Percentiles rank a stretch among this genome's conserved stretches.
Conservation (phyloP, 192 early-diverging fungal species). For the Entomortierella parvispora region DNA sequence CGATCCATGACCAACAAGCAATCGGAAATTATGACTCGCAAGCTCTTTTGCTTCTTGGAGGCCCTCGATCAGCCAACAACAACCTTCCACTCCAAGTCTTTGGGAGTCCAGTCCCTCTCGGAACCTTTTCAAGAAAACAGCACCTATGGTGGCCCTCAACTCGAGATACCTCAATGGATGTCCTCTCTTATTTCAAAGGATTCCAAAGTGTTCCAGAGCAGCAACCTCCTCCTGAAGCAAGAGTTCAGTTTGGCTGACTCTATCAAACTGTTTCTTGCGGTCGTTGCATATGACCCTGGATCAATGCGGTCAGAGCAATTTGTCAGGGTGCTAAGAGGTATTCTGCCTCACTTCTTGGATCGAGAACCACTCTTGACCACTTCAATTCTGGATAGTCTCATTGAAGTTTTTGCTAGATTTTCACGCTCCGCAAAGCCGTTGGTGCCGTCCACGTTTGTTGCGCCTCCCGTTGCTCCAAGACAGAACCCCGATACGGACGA, state of each 20-base stretch:
- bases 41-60: constrained; percentile 58
- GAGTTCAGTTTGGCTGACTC: constrained; percentile 59
- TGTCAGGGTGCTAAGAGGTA: constrained; percentile 53
- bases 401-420: constrained; percentile 62
- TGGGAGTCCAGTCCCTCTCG: constrained; percentile 40
- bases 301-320: constrained; percentile 68
- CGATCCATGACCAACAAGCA: constrained; percentile 45
- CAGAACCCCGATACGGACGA: constrained; percentile 2
- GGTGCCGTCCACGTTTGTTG: constrained; percentile 22
- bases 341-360: constrained; percentile 52
- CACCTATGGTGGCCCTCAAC: constrained; percentile 34
- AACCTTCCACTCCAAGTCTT: constrained; percentile 22
- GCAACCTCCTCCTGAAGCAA: constrained; percentile 34
- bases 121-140: constrained; percentile 29
- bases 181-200: constrained; percentile 41
- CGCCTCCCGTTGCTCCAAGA: constrained; percentile 27
- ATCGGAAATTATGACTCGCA: constrained; percentile 53
- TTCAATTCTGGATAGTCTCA: constrained; percentile 56
- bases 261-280: constrained; percentile 65
- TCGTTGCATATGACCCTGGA: constrained; percentile 67
- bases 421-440: constrained; percentile 57
- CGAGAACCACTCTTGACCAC: constrained; percentile 47
- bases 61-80: constrained; percentile 50
- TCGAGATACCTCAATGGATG: constrained; percentile 46
- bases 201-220: constrained; percentile 45